These are phyloP conservation scores for Floccularia luteovirens DNA, from an alignment of 768 basidiomycete genomes.

Conservation along the genomic window DNA sequence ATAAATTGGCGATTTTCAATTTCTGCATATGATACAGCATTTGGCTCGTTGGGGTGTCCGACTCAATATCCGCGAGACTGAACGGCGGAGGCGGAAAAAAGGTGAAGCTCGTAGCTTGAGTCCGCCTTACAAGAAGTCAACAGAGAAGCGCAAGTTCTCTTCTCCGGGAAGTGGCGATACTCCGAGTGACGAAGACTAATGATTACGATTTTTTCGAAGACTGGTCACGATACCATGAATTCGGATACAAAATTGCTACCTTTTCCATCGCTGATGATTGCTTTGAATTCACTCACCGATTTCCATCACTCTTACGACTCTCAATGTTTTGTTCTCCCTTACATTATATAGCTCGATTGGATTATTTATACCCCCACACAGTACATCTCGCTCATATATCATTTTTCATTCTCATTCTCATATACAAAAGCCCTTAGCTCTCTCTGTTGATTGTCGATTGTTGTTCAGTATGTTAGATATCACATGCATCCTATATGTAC, in stretches of 20 bases:
- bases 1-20: background rate
- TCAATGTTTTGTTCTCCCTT: background rate
- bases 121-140: background rate
- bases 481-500: too few relatives aligned
- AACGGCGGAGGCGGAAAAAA: constrained; percentile 15
- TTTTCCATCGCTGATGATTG: too few relatives aligned
- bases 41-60: constrained; percentile 19
- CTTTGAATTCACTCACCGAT: background rate
- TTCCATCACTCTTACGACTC: background rate
- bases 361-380: background rate
- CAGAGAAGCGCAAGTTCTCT: background rate
- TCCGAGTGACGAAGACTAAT: constrained; percentile 1
- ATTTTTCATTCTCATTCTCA: too few relatives aligned
- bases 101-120: background rate
- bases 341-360: background rate
- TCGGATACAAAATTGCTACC: too few relatives aligned
- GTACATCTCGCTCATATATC: too few relatives aligned
- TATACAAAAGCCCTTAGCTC: too few relatives aligned
- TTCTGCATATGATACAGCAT: constrained; percentile 17
- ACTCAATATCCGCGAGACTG: constrained; percentile 18
- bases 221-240: too few relatives aligned
- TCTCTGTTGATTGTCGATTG: too few relatives aligned
- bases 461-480: too few relatives aligned
- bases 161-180: background rate
- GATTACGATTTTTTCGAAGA: too few relatives aligned